Evolutionary conservation across 106 monocot species (phyloP).

Genomic region (Allium sativum): DNA sequence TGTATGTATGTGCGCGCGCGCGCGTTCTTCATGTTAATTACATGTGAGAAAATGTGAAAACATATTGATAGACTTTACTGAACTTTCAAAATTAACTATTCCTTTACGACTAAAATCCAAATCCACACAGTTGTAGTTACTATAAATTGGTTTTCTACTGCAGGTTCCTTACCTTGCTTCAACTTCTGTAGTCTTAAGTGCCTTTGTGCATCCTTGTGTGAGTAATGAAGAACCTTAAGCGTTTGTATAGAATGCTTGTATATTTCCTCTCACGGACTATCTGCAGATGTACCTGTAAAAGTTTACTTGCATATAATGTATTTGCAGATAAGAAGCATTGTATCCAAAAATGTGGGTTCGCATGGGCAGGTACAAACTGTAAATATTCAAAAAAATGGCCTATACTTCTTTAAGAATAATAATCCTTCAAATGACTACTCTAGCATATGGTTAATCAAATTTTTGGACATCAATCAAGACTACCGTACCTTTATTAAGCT

Average conservation of each 20-base stretch:
- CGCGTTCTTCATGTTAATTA: no score
- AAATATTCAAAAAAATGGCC: neutral
- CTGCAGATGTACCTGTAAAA: no score
- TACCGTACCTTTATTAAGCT: no score
- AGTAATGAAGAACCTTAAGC: constrained; percentile 18
- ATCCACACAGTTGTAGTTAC: no score
- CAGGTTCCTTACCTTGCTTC: constrained; percentile 81
- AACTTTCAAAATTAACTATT: neutral
- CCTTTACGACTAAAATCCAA: no score
- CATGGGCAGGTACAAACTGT: constrained; percentile 56
- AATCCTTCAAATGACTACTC: no score
- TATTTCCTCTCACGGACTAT: neutral
- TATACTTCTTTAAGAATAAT: no score
- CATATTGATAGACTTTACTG: neutral
- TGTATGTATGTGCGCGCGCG: no score
- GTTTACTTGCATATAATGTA: neutral
- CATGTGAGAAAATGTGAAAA: neutral
- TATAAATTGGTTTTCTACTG: constrained; percentile 2
- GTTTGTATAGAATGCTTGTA: constrained; percentile 1
- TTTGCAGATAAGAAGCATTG: constrained; percentile 70
- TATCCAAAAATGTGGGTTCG: constrained; percentile 57
- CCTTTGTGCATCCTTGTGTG: constrained; percentile 71
- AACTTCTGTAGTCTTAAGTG: constrained; percentile 32
- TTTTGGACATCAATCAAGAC: no score
- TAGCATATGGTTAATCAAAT: no score